Evolutionary conservation across 2,329 filamentous ascomycete species (phyloP).

Genomic region (Aspergillus ruber): DNA sequence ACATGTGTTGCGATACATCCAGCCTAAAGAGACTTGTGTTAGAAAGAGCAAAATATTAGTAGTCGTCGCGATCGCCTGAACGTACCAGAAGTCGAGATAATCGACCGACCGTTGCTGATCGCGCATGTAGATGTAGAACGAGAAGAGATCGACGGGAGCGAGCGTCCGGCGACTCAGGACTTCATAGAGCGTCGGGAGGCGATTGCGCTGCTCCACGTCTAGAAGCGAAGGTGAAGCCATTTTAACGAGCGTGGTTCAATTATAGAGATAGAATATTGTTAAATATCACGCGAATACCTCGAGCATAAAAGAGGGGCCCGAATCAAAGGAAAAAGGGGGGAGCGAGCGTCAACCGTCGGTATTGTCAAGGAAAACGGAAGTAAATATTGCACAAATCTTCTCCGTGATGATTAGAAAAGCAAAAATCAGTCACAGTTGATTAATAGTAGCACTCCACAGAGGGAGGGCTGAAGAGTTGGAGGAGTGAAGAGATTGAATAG

Average conservation of each 20-base stretch:
- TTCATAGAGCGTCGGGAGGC: constrained; percentile 90
- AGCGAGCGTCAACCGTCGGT: constrained; percentile 8
- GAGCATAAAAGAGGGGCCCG: constrained; percentile 5
- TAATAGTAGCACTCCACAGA: background rate
- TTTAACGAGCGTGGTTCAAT: constrained; percentile 3
- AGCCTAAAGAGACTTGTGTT: constrained; percentile 57
- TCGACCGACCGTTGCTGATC: constrained; percentile 97
- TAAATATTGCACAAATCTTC: background rate
- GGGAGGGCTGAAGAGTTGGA: constrained; percentile 4
- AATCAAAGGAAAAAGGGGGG: constrained; percentile 11
- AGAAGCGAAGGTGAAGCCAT: constrained; percentile 25
- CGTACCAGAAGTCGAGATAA: constrained; percentile 95
- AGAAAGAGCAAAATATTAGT: constrained; percentile 2
- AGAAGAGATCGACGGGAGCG: constrained; percentile 92
- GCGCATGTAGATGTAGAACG: constrained; percentile 99
- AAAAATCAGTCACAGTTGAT: background rate
- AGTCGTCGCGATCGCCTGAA: background rate
- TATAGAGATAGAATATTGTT: background rate
- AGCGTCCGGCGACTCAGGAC: constrained; percentile 90
- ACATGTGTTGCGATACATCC: constrained; percentile 98
- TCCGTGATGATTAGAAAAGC: background rate
- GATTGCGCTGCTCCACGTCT: constrained; percentile 58
- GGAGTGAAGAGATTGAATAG: constrained; percentile 1
- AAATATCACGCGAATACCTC: background rate
- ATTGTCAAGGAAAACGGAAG: background rate